These are phyloP conservation scores for Salinomyces thailandicus DNA, from an alignment of 2,329 filamentous ascomycete genomes.

Conservation along the genomic window DNA sequence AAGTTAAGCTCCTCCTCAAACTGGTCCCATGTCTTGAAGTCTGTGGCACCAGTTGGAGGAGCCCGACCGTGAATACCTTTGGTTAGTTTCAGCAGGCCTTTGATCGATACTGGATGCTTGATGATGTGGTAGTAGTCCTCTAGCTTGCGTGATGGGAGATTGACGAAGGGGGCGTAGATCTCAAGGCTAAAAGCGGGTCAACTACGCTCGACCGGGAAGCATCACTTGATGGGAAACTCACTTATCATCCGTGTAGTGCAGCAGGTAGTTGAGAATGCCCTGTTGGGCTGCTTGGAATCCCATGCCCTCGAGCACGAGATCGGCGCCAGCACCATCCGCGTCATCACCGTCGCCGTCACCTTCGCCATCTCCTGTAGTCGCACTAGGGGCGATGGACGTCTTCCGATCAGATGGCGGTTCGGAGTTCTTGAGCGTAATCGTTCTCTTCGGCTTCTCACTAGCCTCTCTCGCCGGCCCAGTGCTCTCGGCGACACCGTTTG, in stretches of 20 bases:
- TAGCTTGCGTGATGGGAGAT: conserved; percentile 62
- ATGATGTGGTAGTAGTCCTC: conserved; percentile 85
- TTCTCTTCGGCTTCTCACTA: conserved; percentile 11
- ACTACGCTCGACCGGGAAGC: no score
- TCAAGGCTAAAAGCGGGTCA: no score
- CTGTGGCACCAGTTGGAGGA: conserved; percentile 48
- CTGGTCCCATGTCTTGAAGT: conserved; percentile 71
- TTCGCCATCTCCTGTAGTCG: conserved; percentile 9
- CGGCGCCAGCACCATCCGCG: conserved; percentile 8
- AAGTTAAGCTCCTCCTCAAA: conserved; percentile 71
- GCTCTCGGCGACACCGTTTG: conserved; percentile 10
- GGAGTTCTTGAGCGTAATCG: conserved; percentile 14
- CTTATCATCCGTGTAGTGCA: conserved; percentile 56
- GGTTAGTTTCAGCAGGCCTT: conserved; percentile 65
- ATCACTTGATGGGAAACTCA: no score
- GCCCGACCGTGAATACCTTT: conserved; percentile 61
- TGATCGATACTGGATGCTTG: conserved; percentile 67
- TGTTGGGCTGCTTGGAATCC: conserved; percentile 79
- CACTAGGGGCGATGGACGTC: conserved; percentile 21
- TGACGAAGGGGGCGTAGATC: conserved; percentile 64
- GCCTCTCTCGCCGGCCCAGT: neutral
- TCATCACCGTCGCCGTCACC: conserved; percentile 10
- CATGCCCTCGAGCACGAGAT: conserved; percentile 54
- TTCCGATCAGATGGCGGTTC: conserved; percentile 22
- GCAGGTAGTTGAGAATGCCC: conserved; percentile 66